phyloP scores from a whole-genome alignment of 2,329 filamentous ascomycete species.

The Leptographium galeiforme region DNA sequence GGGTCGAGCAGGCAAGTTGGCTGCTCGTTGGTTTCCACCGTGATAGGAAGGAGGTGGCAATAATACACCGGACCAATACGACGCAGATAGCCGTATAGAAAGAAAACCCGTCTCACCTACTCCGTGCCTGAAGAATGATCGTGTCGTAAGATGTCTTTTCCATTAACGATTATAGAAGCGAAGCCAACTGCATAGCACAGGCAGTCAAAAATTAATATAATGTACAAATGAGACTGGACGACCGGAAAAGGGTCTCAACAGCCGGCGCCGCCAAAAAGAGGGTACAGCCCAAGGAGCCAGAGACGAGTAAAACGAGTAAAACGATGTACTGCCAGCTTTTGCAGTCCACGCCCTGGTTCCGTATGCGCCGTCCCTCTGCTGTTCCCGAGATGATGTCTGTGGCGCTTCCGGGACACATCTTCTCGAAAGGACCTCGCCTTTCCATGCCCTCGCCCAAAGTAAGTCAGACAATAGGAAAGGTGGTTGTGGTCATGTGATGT shows the following conservation, averaged over 20 bases:
- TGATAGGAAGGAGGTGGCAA: no score
- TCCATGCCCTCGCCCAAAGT: neutral
- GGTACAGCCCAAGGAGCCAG: neutral
- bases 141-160: neutral
- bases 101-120: no score
- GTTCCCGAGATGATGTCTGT: neutral
- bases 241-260: neutral
- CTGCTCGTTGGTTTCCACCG: no score
- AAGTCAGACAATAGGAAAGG: neutral
- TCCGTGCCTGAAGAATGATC: no score
- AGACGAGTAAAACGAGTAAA: neutral
- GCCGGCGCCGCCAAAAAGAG: neutral
- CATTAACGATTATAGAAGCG: neutral
- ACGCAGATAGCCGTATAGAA: no score
- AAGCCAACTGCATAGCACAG: neutral
- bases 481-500: conserved; percentile 1
- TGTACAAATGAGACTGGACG: neutral
- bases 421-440: neutral
- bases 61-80: no score
- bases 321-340: neutral
- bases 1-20: no score
- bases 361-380: neutral
- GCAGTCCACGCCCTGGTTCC: neutral
- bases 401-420: neutral
- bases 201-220: neutral